These are phyloP conservation scores for Fusarium nodosum DNA, from an alignment of 2,329 filamentous ascomycete species.

Conservation along the genomic window DNA sequence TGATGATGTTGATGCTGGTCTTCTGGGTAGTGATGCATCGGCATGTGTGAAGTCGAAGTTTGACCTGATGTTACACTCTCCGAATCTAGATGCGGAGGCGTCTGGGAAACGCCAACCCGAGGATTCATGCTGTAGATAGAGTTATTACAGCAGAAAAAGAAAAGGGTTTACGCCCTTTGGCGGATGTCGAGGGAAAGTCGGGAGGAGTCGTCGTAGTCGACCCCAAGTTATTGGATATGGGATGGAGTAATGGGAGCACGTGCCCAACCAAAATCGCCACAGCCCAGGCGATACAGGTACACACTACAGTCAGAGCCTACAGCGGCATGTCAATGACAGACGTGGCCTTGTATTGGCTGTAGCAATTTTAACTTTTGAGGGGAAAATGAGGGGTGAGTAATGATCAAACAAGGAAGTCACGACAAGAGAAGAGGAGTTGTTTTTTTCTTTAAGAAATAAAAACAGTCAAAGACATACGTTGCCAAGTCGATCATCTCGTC, in stretches of 20 bases:
- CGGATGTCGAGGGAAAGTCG: constrained; percentile 20
- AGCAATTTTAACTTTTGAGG: not conserved
- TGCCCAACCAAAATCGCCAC: constrained; percentile 41
- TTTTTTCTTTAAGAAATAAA: not conserved
- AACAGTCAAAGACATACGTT: constrained; percentile 21
- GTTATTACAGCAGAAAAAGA: not conserved
- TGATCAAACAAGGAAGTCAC: not conserved
- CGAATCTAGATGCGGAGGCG: constrained; percentile 28
- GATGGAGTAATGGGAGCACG: constrained; percentile 30
- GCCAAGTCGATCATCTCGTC: constrained; percentile 33
- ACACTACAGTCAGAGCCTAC: not conserved
- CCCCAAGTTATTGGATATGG: not conserved
- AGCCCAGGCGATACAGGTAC: not conserved
- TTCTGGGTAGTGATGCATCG: constrained; percentile 44
- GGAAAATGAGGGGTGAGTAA: constrained; percentile 7
- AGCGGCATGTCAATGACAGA: not conserved
- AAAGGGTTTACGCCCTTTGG: constrained; percentile 14
- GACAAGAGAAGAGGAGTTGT: not conserved
- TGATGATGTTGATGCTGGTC: constrained; percentile 18
- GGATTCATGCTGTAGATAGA: constrained; percentile 19
- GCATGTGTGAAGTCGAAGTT: constrained; percentile 38
- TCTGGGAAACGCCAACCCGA: constrained; percentile 22
- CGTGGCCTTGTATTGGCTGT: constrained; percentile 25
- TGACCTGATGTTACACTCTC: constrained; percentile 30
- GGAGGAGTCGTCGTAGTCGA: constrained; percentile 16